phyloP scores from a whole-genome alignment of 352 stramenopile species.

The Globisporangium yorkense region DNA sequence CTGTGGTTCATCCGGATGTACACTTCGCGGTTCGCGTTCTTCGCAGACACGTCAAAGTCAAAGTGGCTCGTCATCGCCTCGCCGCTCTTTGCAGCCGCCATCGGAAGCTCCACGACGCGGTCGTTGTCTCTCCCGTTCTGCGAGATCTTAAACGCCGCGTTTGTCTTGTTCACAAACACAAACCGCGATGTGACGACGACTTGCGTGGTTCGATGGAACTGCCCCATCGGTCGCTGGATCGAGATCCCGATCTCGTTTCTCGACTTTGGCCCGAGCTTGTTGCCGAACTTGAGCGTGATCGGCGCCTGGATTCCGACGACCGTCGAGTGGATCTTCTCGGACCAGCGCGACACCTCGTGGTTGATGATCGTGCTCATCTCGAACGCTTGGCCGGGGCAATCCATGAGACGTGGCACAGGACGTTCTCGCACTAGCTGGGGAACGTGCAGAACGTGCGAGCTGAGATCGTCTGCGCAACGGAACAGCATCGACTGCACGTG shows the following conservation, averaged over 20 bases:
- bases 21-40: slow-evolving; percentile 41
- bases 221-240: slow-evolving; percentile 76
- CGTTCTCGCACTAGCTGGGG: slow-evolving; percentile 64
- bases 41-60: slow-evolving; percentile 63
- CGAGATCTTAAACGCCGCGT: slow-evolving; percentile 68
- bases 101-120: slow-evolving; percentile 55
- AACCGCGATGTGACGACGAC: slow-evolving; percentile 83
- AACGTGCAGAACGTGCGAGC: slow-evolving; percentile 32
- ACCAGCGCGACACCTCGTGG: slow-evolving; percentile 79
- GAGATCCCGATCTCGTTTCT: slow-evolving; percentile 81
- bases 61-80: slow-evolving; percentile 42
- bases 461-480: slow-evolving; percentile 55
- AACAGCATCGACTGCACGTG: slow-evolving; percentile 78
- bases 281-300: slow-evolving; percentile 72
- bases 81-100: slow-evolving; percentile 26
- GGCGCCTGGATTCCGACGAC: slow-evolving; percentile 83
- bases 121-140: slow-evolving; percentile 57
- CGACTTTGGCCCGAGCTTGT: slow-evolving; percentile 55
- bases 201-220: slow-evolving; percentile 86
- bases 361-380: slow-evolving; percentile 86
- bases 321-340: slow-evolving; percentile 80
- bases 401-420: slow-evolving; percentile 74
- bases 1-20: slow-evolving; percentile 76
- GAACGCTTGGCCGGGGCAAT: slow-evolving; percentile 76
- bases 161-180: slow-evolving; percentile 84